Percentiles rank a stretch among this genome's conserved stretches.
Conservation (phyloP, 371 early-diverging fungal genomes). For the Umbelopsis sp. region DNA sequence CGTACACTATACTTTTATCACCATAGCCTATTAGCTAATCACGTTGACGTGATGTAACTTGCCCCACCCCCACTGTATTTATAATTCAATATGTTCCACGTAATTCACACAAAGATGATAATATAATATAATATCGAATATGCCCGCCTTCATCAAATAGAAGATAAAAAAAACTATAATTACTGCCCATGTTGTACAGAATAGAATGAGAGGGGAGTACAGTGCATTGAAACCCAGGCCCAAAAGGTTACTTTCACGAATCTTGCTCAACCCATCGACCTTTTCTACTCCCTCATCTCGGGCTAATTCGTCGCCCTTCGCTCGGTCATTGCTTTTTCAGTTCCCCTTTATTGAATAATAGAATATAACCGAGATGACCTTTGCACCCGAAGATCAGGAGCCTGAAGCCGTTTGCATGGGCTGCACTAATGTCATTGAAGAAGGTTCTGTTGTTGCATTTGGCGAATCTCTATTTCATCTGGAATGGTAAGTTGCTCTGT, state of each 20-base stretch:
- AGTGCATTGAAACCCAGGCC: constrained; percentile 16
- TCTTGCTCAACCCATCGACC: constrained; percentile 1
- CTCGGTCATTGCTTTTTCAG: constrained; percentile 7
- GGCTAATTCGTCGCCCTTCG: background rate
- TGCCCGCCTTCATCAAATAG: background rate
- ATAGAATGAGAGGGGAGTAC: background rate
- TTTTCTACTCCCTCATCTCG: constrained; percentile 13
- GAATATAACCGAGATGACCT: constrained; percentile 8
- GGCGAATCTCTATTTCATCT: constrained; percentile 82
- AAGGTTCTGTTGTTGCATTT: constrained; percentile 80
- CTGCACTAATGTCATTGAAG: constrained; percentile 69
- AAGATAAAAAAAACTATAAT: background rate
- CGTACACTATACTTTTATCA: background rate
- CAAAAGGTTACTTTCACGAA: background rate
- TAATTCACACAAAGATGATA: no score
- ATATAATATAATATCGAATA: no score
- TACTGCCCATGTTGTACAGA: background rate
- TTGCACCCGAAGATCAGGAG: constrained; percentile 27
- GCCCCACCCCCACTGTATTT: background rate
- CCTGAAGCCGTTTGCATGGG: constrained; percentile 66
- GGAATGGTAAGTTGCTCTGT: constrained; percentile 63
- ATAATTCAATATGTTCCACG: background rate
- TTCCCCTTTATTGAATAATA: constrained; percentile 3
- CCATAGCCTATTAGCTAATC: background rate
- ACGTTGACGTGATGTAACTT: no score